A percentile compares a stretch with the other conserved stretches of the same genome.
phyloP scores from a whole-genome alignment of 2,329 filamentous ascomycete species.

The Apiospora koreana region DNA sequence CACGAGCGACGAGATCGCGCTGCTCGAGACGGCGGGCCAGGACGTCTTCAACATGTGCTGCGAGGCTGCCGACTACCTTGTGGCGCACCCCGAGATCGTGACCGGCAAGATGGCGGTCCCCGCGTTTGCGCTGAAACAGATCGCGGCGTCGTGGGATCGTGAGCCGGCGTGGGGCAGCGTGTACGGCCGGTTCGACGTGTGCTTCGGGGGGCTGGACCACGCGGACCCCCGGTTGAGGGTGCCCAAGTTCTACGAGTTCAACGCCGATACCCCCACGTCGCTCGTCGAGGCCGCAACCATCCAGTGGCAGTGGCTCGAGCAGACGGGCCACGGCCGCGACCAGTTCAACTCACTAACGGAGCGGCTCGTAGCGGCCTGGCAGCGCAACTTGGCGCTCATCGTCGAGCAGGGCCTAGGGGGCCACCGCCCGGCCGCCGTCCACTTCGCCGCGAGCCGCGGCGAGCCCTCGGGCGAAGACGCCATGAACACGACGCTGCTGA shows the following conservation, averaged over 20 bases:
- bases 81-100: constrained; percentile 13
- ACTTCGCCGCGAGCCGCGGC: constrained; percentile 6
- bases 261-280: constrained; percentile 17
- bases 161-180: constrained; percentile 18
- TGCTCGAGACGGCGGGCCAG: constrained; percentile 13
- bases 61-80: constrained; percentile 17
- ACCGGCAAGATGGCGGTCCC: constrained; percentile 15
- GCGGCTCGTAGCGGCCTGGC: constrained; percentile 13
- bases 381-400: constrained; percentile 13
- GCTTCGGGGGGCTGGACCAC: constrained; percentile 16
- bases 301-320: constrained; percentile 17
- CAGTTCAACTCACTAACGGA: constrained; percentile 14
- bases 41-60: constrained; percentile 19
- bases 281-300: constrained; percentile 11
- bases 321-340: constrained; percentile 15
- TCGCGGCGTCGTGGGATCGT: constrained; percentile 12
- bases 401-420: not conserved
- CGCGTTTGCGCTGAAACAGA: constrained; percentile 13
- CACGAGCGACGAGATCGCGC: constrained; percentile 11
- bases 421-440: not conserved
- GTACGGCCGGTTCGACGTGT: constrained; percentile 17
- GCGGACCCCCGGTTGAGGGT: constrained; percentile 10
- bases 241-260: constrained; percentile 18
- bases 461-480: constrained; percentile 13
- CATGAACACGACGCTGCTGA: constrained; percentile 4